These are phyloP conservation scores for Chlorella sp. DNA, from an alignment of 139 green algal species.

Conservation along the genomic window DNA sequence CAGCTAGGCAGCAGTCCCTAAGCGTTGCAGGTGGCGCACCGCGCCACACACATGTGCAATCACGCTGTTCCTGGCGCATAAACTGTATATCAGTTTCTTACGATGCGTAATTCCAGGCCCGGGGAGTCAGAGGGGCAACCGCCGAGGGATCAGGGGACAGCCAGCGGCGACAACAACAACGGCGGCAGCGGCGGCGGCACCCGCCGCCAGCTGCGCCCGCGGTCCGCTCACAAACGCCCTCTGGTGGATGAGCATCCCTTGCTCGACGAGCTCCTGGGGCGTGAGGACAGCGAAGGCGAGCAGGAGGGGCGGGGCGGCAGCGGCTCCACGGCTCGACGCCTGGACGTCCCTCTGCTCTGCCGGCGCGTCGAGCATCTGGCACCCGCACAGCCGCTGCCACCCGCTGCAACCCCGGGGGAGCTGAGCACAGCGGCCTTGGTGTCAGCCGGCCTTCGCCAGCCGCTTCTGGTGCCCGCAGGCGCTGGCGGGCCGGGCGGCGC, in stretches of 20 bases:
- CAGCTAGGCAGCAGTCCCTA: background rate
- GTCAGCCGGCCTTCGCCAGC: conserved; percentile 24
- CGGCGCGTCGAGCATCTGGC: background rate
- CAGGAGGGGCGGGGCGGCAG: background rate
- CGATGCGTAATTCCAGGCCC: background rate
- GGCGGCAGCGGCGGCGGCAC: background rate
- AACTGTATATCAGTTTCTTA: background rate
- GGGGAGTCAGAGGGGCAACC: background rate
- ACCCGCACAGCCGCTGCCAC: background rate
- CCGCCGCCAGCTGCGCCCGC: conserved; percentile 23
- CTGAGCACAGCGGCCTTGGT: background rate
- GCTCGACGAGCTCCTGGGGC: conserved; percentile 31
- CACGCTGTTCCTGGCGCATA: background rate
- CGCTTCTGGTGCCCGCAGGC: background rate
- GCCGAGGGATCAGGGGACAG: background rate
- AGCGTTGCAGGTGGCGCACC: background rate
- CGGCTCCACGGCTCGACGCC: background rate
- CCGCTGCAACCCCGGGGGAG: background rate
- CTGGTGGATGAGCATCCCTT: conserved; percentile 5
- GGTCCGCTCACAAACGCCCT: background rate
- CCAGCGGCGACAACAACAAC: background rate
- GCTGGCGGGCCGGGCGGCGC: background rate
- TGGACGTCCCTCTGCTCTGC: conserved; percentile 3
- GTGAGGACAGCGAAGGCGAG: background rate
- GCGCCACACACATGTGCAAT: background rate